A percentile compares a stretch with the other conserved stretches of the same genome.
These are phyloP conservation scores for Lupinus albus DNA, from an alignment of 306 rosid genomes.

Conservation along the genomic window DNA sequence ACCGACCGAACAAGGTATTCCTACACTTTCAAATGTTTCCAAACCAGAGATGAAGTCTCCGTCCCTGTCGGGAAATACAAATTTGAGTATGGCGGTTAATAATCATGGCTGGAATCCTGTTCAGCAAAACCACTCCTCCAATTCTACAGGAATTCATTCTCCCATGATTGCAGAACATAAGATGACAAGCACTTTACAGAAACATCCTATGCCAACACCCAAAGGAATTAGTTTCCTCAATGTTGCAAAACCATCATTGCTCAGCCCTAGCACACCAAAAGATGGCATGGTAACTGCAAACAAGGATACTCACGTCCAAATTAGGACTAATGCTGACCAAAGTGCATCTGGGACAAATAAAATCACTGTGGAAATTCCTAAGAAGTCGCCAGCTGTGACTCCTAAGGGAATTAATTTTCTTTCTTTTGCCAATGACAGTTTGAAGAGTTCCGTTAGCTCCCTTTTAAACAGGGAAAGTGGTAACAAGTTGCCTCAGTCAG, in stretches of 20 bases:
- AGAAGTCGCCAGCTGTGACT: conserved; percentile 41
- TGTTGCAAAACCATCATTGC: conserved; percentile 44
- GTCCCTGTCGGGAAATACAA: conserved; percentile 38
- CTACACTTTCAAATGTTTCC: conserved; percentile 41
- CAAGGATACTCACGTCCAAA: conserved; percentile 41
- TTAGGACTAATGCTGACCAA: conserved; percentile 32
- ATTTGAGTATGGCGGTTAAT: conserved; percentile 42
- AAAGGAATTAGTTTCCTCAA: conserved; percentile 61
- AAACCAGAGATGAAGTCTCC: conserved; percentile 52
- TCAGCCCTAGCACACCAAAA: conserved; percentile 37
- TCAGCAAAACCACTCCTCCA: conserved; percentile 39
- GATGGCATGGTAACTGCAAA: conserved; percentile 43
- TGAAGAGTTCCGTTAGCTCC: conserved; percentile 43
- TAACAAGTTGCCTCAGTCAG: conserved; percentile 28
- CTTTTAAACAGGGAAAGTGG: conserved; percentile 34
- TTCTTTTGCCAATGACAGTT: conserved; percentile 63
- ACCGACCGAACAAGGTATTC: conserved; percentile 48
- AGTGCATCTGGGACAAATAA: conserved; percentile 37
- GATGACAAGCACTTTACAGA: conserved; percentile 34
- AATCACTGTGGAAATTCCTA: conserved; percentile 37
- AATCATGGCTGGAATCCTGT: conserved; percentile 33
- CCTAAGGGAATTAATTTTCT: conserved; percentile 74
- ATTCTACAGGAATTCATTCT: conserved; percentile 41
- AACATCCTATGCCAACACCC: conserved; percentile 45
- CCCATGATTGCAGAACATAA: conserved; percentile 38